Conservation (phyloP, 352 stramenopile genomes). For the Thalassiosira mediterranea region DNA sequence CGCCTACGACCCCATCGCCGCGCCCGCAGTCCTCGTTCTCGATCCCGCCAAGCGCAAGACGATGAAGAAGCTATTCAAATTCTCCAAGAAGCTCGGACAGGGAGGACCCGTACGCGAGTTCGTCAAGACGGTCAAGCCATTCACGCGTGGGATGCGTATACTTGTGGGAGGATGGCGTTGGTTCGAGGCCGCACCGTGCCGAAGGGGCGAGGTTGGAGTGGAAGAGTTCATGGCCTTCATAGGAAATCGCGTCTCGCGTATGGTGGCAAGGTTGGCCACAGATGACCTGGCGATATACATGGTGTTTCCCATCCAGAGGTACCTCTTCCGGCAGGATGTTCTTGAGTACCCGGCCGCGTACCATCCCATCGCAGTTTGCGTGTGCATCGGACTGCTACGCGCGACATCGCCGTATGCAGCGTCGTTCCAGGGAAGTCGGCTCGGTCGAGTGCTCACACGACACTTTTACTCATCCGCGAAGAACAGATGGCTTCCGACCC, state of each 20-base stretch:
- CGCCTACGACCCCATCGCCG: slow-evolving; percentile 35
- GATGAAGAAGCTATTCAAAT: slow-evolving; percentile 59
- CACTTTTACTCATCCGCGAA: slow-evolving; percentile 49
- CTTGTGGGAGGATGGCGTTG: slow-evolving; percentile 59
- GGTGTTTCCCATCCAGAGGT: slow-evolving; percentile 52
- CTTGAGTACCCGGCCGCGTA: slow-evolving; percentile 37
- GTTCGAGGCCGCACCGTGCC: slow-evolving; percentile 60
- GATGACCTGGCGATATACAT: slow-evolving; percentile 47
- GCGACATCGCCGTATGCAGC: slow-evolving; percentile 63
- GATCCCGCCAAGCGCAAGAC: slow-evolving; percentile 54
- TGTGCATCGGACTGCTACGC: slow-evolving; percentile 67
- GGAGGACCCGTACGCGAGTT: slow-evolving; percentile 61
- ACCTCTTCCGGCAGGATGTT: slow-evolving; percentile 41
- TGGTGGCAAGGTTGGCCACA: slow-evolving; percentile 35
- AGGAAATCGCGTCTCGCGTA: slow-evolving; percentile 72
- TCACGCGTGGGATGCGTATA: slow-evolving; percentile 69
- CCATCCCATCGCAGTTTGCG: slow-evolving; percentile 48
- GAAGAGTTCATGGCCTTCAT: slow-evolving; percentile 77
- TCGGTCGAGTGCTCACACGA: slow-evolving; percentile 65
- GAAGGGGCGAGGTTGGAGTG: slow-evolving; percentile 59
- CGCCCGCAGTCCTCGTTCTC: slow-evolving; percentile 42
- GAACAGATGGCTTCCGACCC: slow-evolving; percentile 66
- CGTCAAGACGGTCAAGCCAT: slow-evolving; percentile 67
- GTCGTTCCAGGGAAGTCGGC: slow-evolving; percentile 69
- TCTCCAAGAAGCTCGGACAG: slow-evolving; percentile 68